These are phyloP conservation scores for Heterobasidion occidentale DNA, from an alignment of 1,284 basidiomycete genomes.

Conservation along the genomic window DNA sequence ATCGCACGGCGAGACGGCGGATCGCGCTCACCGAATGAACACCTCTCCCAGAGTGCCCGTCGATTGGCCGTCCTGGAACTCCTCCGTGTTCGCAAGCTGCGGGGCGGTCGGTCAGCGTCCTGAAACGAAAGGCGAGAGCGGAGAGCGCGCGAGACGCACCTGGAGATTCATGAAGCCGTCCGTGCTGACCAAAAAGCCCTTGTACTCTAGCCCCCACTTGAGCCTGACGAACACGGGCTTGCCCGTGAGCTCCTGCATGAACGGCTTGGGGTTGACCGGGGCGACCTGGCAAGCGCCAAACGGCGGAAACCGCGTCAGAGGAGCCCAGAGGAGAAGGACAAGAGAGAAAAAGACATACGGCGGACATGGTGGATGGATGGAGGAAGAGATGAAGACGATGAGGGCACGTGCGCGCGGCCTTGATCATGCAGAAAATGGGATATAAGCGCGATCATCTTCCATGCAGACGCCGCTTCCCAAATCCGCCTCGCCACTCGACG, in stretches of 20 bases:
- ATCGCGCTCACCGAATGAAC: slow-evolving; percentile 77
- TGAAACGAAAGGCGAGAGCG: slow-evolving; percentile 1
- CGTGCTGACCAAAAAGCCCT: slow-evolving; percentile 96
- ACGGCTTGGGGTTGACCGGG: slow-evolving; percentile 98
- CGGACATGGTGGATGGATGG: slow-evolving; percentile 45
- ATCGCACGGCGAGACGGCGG: slow-evolving; percentile 1
- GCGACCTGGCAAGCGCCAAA: slow-evolving; percentile 46
- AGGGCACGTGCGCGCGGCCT: slow-evolving; percentile 42
- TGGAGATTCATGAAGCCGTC: slow-evolving; percentile 99
- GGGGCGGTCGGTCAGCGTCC: slow-evolving; percentile 3
- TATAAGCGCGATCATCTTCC: slow-evolving; percentile 4
- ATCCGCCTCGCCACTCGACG: not conserved
- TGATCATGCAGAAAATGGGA: slow-evolving; percentile 29
- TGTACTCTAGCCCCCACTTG: slow-evolving; percentile 99
- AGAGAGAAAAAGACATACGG: slow-evolving; percentile 29
- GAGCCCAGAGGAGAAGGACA: slow-evolving; percentile 14
- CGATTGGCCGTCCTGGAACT: slow-evolving; percentile 94
- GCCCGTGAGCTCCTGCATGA: slow-evolving; percentile 96
- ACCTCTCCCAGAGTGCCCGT: slow-evolving; percentile 97
- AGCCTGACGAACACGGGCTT: slow-evolving; percentile 93
- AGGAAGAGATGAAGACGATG: slow-evolving; percentile 9
- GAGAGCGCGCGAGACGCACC: slow-evolving; percentile 35
- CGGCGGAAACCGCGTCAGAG: slow-evolving; percentile 4
- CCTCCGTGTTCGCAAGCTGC: slow-evolving; percentile 93
- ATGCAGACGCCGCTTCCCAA: slow-evolving; percentile 1